These are phyloP conservation scores for Elsinoe perseae DNA, from an alignment of 2,329 filamentous ascomycete genomes.

Conservation along the genomic window DNA sequence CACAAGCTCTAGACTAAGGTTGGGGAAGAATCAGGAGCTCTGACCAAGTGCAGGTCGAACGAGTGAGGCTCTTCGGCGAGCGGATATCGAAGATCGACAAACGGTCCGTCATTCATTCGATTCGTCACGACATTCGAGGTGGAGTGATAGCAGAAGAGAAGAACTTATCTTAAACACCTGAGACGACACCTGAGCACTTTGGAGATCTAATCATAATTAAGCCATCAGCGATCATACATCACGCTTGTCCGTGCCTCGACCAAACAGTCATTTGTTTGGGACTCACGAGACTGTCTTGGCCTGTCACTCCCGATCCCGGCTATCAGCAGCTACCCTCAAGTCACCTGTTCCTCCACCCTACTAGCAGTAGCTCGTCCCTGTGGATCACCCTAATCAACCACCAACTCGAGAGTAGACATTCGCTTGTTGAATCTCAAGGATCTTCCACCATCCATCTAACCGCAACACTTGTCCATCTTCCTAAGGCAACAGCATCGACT, in stretches of 20 bases:
- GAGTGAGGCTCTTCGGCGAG: slow-evolving; percentile 3
- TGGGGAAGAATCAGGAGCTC: neutral
- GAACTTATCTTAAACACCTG: neutral
- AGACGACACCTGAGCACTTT: neutral
- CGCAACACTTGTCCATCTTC: neutral
- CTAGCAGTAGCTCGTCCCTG: neutral
- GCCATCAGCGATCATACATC: neutral
- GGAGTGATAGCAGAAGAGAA: neutral
- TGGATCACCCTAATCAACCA: neutral
- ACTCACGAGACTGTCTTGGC: slow-evolving; percentile 8
- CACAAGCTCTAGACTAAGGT: neutral
- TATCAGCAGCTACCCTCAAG: neutral
- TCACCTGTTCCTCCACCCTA: slow-evolving; percentile 1
- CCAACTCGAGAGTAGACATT: slow-evolving; percentile 12
- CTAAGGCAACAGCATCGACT: neutral
- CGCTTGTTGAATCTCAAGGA: slow-evolving; percentile 4
- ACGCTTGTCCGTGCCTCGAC: slow-evolving; percentile 6
- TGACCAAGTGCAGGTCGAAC: neutral
- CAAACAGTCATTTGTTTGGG: slow-evolving; percentile 8
- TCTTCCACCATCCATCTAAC: neutral
- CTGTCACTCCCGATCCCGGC: slow-evolving; percentile 7
- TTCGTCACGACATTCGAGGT: neutral
- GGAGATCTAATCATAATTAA: neutral
- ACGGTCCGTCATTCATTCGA: slow-evolving; percentile 5
- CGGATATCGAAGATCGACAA: slow-evolving; percentile 3